Conservation (phyloP, 306 rosid species). For the Adenanthera pavonina region DNA sequence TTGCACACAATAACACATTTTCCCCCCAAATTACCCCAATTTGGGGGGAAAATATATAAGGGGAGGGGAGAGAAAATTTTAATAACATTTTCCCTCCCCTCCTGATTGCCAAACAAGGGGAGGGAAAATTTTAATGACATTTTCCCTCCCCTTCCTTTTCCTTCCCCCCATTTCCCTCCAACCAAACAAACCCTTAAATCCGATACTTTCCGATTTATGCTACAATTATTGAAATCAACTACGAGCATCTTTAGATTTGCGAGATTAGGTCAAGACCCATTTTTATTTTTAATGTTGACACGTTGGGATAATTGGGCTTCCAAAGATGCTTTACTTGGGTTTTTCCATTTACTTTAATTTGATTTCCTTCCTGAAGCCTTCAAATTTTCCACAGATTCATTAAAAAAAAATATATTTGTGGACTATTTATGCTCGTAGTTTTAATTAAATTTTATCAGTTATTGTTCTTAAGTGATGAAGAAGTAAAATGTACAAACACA, state of each 20-base stretch:
- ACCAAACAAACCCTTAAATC: no score
- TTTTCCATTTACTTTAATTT: constrained; percentile 22
- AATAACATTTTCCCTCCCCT: no score
- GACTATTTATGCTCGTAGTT: not conserved
- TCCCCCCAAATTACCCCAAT: no score
- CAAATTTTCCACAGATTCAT: constrained; percentile 19
- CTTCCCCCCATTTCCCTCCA: no score
- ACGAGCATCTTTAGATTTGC: constrained; percentile 14
- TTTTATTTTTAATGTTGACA: not conserved
- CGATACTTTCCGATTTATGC: constrained; percentile 23
- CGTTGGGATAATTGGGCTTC: not conserved
- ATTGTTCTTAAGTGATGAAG: not conserved
- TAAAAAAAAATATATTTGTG: not conserved
- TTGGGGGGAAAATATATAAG: no score
- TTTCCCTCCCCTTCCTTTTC: no score
- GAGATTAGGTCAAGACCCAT: constrained; percentile 23
- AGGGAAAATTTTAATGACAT: no score
- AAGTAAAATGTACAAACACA: not conserved
- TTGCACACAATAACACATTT: no score
- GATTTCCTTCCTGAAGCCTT: constrained; percentile 5
- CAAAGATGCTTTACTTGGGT: constrained; percentile 12
- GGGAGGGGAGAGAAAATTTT: no score
- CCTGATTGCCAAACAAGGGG: no score
- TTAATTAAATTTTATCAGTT: not conserved
- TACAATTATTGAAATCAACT: constrained; percentile 20